Conservation (phyloP, 2,329 filamentous ascomycete species). For the Pyricularia grisea region DNA sequence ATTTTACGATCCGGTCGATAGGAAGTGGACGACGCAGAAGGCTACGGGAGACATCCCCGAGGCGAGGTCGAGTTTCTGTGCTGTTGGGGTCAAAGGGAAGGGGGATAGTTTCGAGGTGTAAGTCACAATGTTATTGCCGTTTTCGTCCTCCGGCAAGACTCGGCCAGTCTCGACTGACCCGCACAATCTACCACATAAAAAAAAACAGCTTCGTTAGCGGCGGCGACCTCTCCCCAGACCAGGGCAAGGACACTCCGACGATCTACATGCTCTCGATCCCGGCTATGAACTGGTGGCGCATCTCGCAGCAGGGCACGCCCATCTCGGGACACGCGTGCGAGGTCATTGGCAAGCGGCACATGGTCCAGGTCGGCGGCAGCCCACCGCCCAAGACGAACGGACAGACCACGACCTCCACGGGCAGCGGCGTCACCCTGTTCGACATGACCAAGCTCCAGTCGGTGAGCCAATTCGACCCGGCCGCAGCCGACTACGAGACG, state of each 20-base stretch:
- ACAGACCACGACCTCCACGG: constrained; percentile 18
- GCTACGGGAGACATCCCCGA: constrained; percentile 21
- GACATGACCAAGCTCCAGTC: constrained; percentile 27
- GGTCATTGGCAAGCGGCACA: constrained; percentile 22
- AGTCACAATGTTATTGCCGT: background rate
- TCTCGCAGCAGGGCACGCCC: constrained; percentile 11
- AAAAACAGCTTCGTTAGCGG: background rate
- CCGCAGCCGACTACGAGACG: constrained; percentile 12
- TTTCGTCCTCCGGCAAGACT: background rate
- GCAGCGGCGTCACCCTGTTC: constrained; percentile 27
- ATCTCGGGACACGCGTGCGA: constrained; percentile 25
- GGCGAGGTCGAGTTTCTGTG: constrained; percentile 20
- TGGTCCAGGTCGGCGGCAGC: constrained; percentile 28
- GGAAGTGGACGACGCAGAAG: constrained; percentile 24
- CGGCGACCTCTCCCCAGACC: background rate
- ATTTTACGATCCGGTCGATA: constrained; percentile 22
- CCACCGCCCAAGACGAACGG: constrained; percentile 13
- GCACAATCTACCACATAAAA: background rate
- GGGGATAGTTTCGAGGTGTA: constrained; percentile 13
- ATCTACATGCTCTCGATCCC: constrained; percentile 27
- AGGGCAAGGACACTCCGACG: background rate
- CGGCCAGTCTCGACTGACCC: background rate
- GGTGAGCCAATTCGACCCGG: constrained; percentile 22
- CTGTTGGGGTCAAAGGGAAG: constrained; percentile 20
- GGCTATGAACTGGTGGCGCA: constrained; percentile 25